Evolutionary conservation across 164 flowering plant genomes (phyloP).

Genomic region (Kingdonia uniflora): DNA sequence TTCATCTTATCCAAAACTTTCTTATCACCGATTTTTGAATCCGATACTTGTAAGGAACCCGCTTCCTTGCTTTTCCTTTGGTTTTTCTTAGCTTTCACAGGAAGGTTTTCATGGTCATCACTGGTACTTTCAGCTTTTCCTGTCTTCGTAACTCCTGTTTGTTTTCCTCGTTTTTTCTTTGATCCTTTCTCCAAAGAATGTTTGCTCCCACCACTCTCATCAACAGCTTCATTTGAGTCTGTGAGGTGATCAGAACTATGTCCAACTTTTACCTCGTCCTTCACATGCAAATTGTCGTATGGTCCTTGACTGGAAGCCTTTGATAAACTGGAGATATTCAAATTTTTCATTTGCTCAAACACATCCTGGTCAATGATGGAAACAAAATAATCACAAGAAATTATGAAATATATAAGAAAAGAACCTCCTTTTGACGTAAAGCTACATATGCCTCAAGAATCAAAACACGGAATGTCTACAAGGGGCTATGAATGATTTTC

Average conservation of each 20-base stretch:
- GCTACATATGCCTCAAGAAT: too few relatives aligned
- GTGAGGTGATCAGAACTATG: slow-evolving; percentile 24
- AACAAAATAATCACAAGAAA: too few relatives aligned
- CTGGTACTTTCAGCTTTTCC: slow-evolving; percentile 34
- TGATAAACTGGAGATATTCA: slow-evolving; percentile 29
- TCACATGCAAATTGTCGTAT: slow-evolving; percentile 17
- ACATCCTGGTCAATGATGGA: slow-evolving; percentile 34
- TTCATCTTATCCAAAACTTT: slow-evolving; percentile 32
- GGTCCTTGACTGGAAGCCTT: slow-evolving; percentile 20
- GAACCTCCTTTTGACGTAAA: too few relatives aligned
- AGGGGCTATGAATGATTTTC: too few relatives aligned
- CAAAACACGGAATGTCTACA: slow-evolving; percentile 11
- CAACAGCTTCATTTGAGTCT: slow-evolving; percentile 37
- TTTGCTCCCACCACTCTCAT: slow-evolving; percentile 32
- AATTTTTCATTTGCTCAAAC: slow-evolving; percentile 54
- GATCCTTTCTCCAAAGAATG: slow-evolving; percentile 50
- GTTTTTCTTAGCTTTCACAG: slow-evolving; percentile 65
- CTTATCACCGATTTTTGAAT: slow-evolving; percentile 42
- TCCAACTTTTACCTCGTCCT: slow-evolving; percentile 34
- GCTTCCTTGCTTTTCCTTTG: slow-evolving; percentile 61
- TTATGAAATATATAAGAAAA: too few relatives aligned
- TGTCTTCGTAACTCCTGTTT: slow-evolving; percentile 34
- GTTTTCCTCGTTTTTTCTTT: slow-evolving; percentile 78
- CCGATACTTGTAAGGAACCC: slow-evolving; percentile 34
- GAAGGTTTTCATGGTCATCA: slow-evolving; percentile 37